Base-by-base conservation (phyloP, 106 monocot genomes). In the Gastrodia elata region DNA sequence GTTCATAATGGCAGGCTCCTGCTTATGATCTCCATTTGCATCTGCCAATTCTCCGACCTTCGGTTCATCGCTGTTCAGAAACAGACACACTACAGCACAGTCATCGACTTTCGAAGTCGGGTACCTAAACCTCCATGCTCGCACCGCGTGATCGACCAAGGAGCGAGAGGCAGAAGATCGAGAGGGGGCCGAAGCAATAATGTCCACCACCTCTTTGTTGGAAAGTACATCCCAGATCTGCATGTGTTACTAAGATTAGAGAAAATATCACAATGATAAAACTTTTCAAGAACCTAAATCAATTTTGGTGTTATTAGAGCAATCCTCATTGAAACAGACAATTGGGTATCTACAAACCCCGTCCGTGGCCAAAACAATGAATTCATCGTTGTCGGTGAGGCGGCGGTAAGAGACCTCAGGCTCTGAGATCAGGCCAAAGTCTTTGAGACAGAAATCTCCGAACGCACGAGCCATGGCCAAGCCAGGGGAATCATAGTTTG, bases 391-490 rank as follows among this genome's bases (percentile, higher is more conserved):
- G 41, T 82, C 78, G 27, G 74, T 78, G 18, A 78, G 64, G 30
- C 40, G 71, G 9, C 72, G 46, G 65, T 83, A 76, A 18, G 83
- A 79, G 39, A 83, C 57, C 37, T 83, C 79, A 39, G 83, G 79
- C 20, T 75, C 79, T 39, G 83, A 83, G 18, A 83, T 83, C 8
- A 83, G 46, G 8, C 83, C 79, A 79, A 79, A 78, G 28, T 78
- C 65, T 34, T 78, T 78, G 46, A 78, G 72, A 48, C 78, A 78
- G 39, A 78, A 78, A 64, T 79, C 83, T 40, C 83, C 83, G 72
- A 83, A 83, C 33, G 83, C 78, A 75, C 78, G 78, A 39, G 83
- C 83, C 83, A 83, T 78, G 11, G 83, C 78, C 43, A 83, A 68
- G 40, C 83, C 83, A 39, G 83, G 83, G 9, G 79, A 71, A 39